A percentile compares a stretch with the other conserved stretches of the same genome.
phyloP scores from a whole-genome alignment of 176 grass and related monocot genomes.

The Coix lacrymajobi region DNA sequence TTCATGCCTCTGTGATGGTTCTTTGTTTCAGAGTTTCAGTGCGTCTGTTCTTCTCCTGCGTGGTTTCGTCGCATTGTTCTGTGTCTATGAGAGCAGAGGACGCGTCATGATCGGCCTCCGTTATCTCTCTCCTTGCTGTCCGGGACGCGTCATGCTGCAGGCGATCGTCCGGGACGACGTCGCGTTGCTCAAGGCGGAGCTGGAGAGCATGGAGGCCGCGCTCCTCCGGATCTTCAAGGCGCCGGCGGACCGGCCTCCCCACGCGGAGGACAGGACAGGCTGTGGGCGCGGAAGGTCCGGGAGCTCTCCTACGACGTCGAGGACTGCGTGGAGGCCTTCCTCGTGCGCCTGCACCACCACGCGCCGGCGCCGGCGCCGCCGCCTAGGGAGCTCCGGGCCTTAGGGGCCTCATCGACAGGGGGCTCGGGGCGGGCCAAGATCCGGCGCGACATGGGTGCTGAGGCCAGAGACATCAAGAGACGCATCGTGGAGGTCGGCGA shows the following conservation, averaged over 20 bases:
- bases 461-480: neutral
- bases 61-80: too few species aligned
- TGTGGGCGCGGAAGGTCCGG: neutral
- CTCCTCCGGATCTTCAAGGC: neutral
- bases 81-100: too few species aligned
- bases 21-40: too few species aligned
- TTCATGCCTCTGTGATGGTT: too few species aligned
- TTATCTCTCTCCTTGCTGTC: too few species aligned
- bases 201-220: neutral
- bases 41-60: too few species aligned
- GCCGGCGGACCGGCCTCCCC: neutral
- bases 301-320: neutral
- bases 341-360: neutral
- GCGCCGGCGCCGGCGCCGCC: too few species aligned
- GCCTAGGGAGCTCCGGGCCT: neutral
- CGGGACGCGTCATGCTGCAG: neutral
- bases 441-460: neutral
- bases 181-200: neutral
- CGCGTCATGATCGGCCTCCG: too few species aligned
- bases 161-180: neutral
- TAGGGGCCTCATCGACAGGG: neutral
- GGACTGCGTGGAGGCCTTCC: constrained; percentile 4
- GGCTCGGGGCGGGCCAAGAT: neutral
- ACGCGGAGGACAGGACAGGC: neutral
- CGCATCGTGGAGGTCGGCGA: neutral